Evolutionary conservation across 768 basidiomycete species (phyloP), one percentile per base, ranked within the genome.

Genomic region (Rhodocollybia butyracea): DNA sequence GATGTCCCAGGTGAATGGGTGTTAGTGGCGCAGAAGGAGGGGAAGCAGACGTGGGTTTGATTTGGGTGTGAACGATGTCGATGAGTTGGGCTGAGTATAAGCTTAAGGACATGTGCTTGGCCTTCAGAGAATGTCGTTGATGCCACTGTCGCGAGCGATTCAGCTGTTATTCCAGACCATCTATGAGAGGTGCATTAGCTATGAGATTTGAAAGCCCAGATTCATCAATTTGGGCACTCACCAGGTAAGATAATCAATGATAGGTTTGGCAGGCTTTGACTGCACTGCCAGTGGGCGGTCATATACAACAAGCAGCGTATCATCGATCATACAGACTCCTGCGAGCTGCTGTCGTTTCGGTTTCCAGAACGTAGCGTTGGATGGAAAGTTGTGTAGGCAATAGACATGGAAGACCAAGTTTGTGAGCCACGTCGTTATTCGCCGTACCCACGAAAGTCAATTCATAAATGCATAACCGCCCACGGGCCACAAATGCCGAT

Each of bases 131-230:
- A 81, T 0, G 91, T 91, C 0, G 91, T 94, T 0, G 85, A 94
- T 0, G 91, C 85, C 1, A n/a, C 85, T 1, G 73, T 70, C 0
- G 70, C 71, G 1, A 98, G 80, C 1, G 81, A 77, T 55, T 84
- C 84, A n/a, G n/a, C 11, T 83, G 94, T 98, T 59, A 99, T 94
- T 2, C 96, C 96, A 19, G 95, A 98, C 85, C 88, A 98, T 62
- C 91, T 94, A 50, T 2, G 22, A 1, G n/a, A n/a, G n/a, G 11
- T 22, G n/a, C n/a, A n/a, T n/a, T 6, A 6, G 22, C 31, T 17
- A 31, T 34, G 5, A 36, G 13, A 11, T 21, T n/a, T n/a, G 21
- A 39, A 7, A 22, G n/a, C n/a, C 13, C 17, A 3, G 22, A 19
- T 22, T 48, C 31, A 47, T 19, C 31, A 41, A 13, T 21, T 19